These are phyloP conservation scores for Cyberlindnera samutprakarnensis DNA, from an alignment of 805 yeast species.

Conservation along the genomic window DNA sequence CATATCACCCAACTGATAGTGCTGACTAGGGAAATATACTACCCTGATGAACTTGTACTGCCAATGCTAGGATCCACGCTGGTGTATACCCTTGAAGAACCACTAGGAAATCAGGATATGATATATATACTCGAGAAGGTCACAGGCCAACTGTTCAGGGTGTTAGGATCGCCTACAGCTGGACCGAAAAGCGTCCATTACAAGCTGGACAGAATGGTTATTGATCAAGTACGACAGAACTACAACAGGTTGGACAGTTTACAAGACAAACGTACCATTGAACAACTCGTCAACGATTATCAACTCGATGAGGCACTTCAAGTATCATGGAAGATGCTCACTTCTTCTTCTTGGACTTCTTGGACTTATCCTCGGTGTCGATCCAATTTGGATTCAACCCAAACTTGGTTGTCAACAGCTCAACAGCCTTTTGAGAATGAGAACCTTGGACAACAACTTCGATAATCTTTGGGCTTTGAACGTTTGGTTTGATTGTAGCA, in stretches of 20 bases:
- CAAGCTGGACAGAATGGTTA: constrained; percentile 10
- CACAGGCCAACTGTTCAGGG: constrained; percentile 6
- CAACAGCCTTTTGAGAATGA: constrained; percentile 58
- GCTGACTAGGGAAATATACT: neutral
- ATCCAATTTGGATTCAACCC: constrained; percentile 68
- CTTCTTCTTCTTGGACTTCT: constrained; percentile 39
- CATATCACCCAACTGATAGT: constrained; percentile 3
- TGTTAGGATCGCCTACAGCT: constrained; percentile 7
- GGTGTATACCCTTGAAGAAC: too few species aligned
- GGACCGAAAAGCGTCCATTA: constrained; percentile 11
- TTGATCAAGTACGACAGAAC: constrained; percentile 8
- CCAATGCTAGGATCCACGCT: constrained; percentile 4
- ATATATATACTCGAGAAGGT: constrained; percentile 7
- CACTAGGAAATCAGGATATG: too few species aligned
- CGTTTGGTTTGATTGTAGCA: constrained; percentile 58
- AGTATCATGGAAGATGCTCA: neutral
- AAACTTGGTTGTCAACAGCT: constrained; percentile 42
- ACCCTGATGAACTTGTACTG: constrained; percentile 1
- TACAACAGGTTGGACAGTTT: constrained; percentile 1
- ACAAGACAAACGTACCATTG: neutral
- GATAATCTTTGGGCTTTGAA: constrained; percentile 42
- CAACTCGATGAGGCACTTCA: constrained; percentile 6
- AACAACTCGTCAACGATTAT: neutral
- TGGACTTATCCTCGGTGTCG: constrained; percentile 53
- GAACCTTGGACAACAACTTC: constrained; percentile 91